Percentiles rank a stretch among this genome's conserved stretches.
phyloP scores from a whole-genome alignment of 1,284 basidiomycete species.

The Malassezia vespertilionis region DNA sequence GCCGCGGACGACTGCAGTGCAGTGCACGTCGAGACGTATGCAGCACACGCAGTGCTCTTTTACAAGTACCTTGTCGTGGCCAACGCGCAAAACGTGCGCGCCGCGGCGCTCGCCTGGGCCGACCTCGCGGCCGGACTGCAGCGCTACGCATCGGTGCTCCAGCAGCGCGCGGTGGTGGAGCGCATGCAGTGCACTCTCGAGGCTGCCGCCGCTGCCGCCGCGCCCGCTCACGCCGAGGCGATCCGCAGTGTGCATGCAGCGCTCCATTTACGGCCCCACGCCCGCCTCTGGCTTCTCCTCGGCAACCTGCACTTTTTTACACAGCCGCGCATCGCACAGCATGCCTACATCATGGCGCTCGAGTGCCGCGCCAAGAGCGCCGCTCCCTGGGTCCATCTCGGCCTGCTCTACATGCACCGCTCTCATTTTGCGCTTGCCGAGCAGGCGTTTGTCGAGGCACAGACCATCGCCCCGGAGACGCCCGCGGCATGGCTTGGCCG shows the following conservation, averaged over 20 bases:
- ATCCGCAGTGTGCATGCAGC: constrained; percentile 63
- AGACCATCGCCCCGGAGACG: constrained; percentile 82
- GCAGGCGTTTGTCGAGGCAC: constrained; percentile 74
- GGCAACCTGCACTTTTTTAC: constrained; percentile 64
- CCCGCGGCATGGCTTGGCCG: constrained; percentile 87
- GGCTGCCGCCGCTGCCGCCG: constrained; percentile 30
- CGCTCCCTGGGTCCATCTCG: constrained; percentile 74
- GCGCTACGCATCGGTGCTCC: constrained; percentile 14
- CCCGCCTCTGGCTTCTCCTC: constrained; percentile 69
- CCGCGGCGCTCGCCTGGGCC: constrained; percentile 35
- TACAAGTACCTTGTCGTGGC: constrained; percentile 38
- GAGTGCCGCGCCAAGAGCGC: constrained; percentile 62
- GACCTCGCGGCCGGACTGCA: constrained; percentile 37
- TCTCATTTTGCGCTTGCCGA: constrained; percentile 73
- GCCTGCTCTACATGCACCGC: constrained; percentile 75
- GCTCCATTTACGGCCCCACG: constrained; percentile 65
- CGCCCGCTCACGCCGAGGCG: constrained; percentile 53
- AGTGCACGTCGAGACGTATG: constrained; percentile 1
- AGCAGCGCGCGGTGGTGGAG: constrained; percentile 15
- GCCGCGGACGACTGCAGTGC: not conserved
- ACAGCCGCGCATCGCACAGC: constrained; percentile 67
- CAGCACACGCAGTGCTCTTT: constrained; percentile 22
- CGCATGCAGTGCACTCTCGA: constrained; percentile 54
- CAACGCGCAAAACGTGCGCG: constrained; percentile 26
- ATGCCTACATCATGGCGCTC: constrained; percentile 79